These are phyloP conservation scores for Macadamia integrifolia DNA, from an alignment of 164 flowering plant genomes.

Conservation along the genomic window DNA sequence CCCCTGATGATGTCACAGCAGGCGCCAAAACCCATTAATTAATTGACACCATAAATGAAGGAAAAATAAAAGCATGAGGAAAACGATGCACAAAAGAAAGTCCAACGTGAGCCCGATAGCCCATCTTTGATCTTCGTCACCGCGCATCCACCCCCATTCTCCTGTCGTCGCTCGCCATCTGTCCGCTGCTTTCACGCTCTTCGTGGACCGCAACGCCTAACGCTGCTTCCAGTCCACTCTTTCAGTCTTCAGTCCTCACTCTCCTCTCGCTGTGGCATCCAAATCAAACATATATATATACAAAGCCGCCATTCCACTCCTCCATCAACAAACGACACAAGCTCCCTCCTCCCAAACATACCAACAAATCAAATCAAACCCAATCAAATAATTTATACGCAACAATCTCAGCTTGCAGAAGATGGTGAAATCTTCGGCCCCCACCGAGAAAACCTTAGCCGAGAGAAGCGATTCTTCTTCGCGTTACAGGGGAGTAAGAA, in stretches of 20 bases:
- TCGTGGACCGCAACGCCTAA: too few species aligned
- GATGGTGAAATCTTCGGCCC: slow-evolving; percentile 3
- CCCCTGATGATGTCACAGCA: too few species aligned
- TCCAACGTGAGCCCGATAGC: neutral
- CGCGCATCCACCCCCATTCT: neutral
- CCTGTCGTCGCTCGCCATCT: neutral
- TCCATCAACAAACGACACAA: neutral
- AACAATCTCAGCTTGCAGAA: neutral
- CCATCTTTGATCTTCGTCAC: too few species aligned
- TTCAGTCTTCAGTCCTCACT: neutral
- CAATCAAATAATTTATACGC: too few species aligned
- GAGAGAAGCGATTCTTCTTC: neutral
- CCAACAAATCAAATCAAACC: neutral
- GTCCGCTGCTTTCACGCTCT: neutral
- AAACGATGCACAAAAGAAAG: neutral
- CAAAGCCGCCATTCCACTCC: too few species aligned
- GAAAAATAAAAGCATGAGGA: too few species aligned
- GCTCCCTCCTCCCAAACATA: neutral
- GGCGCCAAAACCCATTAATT: too few species aligned
- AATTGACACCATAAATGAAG: too few species aligned
- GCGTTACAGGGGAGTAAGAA: slow-evolving; percentile 50
- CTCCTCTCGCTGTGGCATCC: neutral
- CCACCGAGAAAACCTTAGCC: neutral
- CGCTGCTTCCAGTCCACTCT: neutral
- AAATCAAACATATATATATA: too few species aligned